Percentiles rank a stretch among this genome's conserved stretches.
Evolutionary conservation across 106 monocot species (phyloP).

Genomic region (Phalaenopsis equestris): DNA sequence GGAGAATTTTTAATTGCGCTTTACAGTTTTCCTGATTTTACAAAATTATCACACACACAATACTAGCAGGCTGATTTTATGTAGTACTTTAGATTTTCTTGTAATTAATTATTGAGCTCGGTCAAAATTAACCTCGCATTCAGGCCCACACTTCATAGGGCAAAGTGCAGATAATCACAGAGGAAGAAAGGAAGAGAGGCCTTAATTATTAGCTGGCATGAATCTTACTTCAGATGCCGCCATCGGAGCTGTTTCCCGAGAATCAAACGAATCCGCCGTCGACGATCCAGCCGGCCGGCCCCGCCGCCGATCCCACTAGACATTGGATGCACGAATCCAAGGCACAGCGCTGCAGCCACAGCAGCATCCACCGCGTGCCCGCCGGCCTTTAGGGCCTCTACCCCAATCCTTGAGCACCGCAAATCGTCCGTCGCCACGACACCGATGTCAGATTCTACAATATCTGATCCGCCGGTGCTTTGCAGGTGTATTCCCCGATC

Average conservation of each 20-base stretch:
- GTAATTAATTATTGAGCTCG: too few relatives aligned
- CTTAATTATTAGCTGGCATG: neutral
- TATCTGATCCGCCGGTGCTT: slow-evolving; percentile 16
- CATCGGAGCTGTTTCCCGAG: slow-evolving; percentile 61
- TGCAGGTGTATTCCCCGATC: slow-evolving; percentile 1
- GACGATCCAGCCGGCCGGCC: slow-evolving; percentile 24
- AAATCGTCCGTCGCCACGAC: slow-evolving; percentile 85
- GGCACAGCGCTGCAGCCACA: slow-evolving; percentile 65
- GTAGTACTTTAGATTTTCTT: too few relatives aligned
- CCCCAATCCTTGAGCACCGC: slow-evolving; percentile 74
- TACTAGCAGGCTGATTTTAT: too few relatives aligned
- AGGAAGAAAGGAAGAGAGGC: neutral
- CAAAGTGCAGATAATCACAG: too few relatives aligned
- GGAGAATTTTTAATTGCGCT: too few relatives aligned
- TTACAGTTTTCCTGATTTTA: too few relatives aligned
- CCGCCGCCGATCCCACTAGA: slow-evolving; percentile 97
- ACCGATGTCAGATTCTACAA: slow-evolving; percentile 59
- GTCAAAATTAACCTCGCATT: too few relatives aligned
- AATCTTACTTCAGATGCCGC: slow-evolving; percentile 44
- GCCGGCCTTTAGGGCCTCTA: slow-evolving; percentile 36
- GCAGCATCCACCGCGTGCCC: slow-evolving; percentile 92
- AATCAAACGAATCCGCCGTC: slow-evolving; percentile 43
- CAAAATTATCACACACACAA: too few relatives aligned
- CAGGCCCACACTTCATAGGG: too few relatives aligned
- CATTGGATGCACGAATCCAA: slow-evolving; percentile 66